A percentile compares a stretch with the other conserved stretches of the same genome.
These are phyloP conservation scores for Penicillium paneum DNA, from an alignment of 2,329 filamentous ascomycete species.

Conservation along the genomic window DNA sequence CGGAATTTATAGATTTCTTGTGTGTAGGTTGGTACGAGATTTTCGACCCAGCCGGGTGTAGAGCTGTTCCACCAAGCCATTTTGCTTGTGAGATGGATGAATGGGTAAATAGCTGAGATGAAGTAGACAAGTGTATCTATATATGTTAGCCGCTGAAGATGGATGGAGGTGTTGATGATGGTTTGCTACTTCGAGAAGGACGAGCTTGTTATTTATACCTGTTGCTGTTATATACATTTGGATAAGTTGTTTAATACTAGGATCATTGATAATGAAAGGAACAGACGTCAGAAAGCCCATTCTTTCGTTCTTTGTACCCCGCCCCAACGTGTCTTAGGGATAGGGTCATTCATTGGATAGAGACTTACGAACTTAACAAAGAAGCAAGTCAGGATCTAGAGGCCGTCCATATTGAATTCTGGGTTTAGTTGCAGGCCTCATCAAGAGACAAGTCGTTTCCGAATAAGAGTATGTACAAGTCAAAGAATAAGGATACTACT, in stretches of 20 bases:
- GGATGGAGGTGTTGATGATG: background rate
- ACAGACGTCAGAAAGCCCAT: background rate
- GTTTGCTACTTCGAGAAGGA: background rate
- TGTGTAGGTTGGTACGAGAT: background rate
- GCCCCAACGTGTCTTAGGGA: background rate
- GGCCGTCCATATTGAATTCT: background rate
- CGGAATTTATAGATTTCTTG: background rate
- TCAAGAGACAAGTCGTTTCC: background rate
- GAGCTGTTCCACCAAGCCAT: background rate
- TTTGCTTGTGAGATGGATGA: background rate
- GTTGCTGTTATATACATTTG: background rate
- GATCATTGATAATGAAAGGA: background rate
- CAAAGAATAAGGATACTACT: background rate
- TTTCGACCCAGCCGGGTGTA: background rate
- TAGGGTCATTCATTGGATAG: background rate
- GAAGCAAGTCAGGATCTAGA: background rate
- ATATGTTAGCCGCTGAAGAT: background rate
- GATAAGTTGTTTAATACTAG: background rate
- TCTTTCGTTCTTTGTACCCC: background rate
- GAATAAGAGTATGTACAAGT: background rate
- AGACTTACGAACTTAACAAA: background rate
- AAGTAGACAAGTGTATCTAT: background rate
- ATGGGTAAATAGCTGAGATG: fast-evolving
- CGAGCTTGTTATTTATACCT: background rate
- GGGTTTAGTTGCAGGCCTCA: background rate